These are phyloP conservation scores for Pluteus cervinus DNA, from an alignment of 768 basidiomycete species.

Conservation along the genomic window DNA sequence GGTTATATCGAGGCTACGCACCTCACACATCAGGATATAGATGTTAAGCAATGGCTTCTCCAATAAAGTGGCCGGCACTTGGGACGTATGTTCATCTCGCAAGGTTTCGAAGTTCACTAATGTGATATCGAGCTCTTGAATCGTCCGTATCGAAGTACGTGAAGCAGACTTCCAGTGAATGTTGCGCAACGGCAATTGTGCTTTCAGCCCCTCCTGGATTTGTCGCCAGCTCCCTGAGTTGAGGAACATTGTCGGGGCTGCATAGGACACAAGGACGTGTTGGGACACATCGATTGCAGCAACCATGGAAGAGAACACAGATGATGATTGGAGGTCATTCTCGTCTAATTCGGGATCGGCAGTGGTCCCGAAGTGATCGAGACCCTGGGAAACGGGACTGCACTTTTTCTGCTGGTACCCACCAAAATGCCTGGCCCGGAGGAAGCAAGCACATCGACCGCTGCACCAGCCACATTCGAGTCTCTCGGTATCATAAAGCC, in stretches of 20 bases:
- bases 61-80: conserved; percentile 70
- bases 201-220: conserved; percentile 54
- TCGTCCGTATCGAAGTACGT: conserved; percentile 70
- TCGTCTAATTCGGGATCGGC: too few relatives aligned
- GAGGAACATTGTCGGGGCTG: conserved; percentile 56
- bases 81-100: conserved; percentile 70
- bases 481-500: conserved; percentile 86
- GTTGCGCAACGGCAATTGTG: conserved; percentile 79
- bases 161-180: conserved; percentile 87
- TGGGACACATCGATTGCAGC: conserved; percentile 25
- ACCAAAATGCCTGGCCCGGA: conserved; percentile 56
- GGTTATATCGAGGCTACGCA: conserved; percentile 25
- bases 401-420: conserved; percentile 3
- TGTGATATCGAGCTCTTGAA: conserved; percentile 81
- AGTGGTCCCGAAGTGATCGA: too few relatives aligned
- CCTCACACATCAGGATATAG: conserved; percentile 86
- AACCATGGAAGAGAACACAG: conserved; percentile 12
- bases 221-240: conserved; percentile 72
- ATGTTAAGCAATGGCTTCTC: conserved; percentile 86
- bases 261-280: conserved; percentile 62
- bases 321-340: too few relatives aligned
- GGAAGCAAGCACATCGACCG: conserved; percentile 44
- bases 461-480: conserved; percentile 52
- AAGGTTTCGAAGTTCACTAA: conserved; percentile 62
- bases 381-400: too few relatives aligned